Percentiles rank a stretch among this genome's conserved stretches.
Conservation (phyloP, 2,329 filamentous ascomycete species). For the Microdochium trichocladiopsis region DNA sequence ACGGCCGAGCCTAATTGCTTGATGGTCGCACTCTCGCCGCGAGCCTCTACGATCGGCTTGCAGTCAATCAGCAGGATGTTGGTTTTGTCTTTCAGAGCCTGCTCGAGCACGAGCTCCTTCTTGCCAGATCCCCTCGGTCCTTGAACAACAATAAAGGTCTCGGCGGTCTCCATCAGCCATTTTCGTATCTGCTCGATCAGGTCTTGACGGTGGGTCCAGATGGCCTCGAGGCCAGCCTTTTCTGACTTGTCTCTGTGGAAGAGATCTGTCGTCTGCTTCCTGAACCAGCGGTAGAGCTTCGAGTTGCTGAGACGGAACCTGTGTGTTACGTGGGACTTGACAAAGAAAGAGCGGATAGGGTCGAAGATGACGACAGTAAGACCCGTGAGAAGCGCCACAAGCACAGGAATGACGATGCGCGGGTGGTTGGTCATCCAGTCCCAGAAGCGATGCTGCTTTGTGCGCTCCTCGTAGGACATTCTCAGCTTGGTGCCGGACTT, state of each 20-base stretch:
- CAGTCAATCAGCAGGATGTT: slow-evolving; percentile 86
- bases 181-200: slow-evolving; percentile 76
- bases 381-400: slow-evolving; percentile 75
- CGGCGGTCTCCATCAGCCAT: slow-evolving; percentile 81
- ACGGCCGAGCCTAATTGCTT: slow-evolving; percentile 73
- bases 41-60: slow-evolving; percentile 85
- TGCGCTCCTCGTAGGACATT: slow-evolving; percentile 74
- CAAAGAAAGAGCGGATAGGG: slow-evolving; percentile 87
- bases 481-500: slow-evolving; percentile 70
- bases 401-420: slow-evolving; percentile 74
- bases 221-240: slow-evolving; percentile 64
- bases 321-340: slow-evolving; percentile 78
- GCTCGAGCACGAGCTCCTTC: slow-evolving; percentile 77
- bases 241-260: slow-evolving; percentile 51
- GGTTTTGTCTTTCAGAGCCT: slow-evolving; percentile 68
- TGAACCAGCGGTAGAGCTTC: slow-evolving; percentile 72
- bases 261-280: slow-evolving; percentile 60
- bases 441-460: slow-evolving; percentile 72
- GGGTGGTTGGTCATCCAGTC: slow-evolving; percentile 86
- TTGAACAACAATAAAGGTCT: slow-evolving; percentile 91
- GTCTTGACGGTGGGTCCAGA: slow-evolving; percentile 81
- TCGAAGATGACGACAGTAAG: slow-evolving; percentile 88
- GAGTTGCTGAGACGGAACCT: slow-evolving; percentile 70
- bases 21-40: slow-evolving; percentile 82
- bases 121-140: slow-evolving; percentile 90